Conservation (phyloP, 805 yeast genomes). For the Pichia cabralensis region DNA sequence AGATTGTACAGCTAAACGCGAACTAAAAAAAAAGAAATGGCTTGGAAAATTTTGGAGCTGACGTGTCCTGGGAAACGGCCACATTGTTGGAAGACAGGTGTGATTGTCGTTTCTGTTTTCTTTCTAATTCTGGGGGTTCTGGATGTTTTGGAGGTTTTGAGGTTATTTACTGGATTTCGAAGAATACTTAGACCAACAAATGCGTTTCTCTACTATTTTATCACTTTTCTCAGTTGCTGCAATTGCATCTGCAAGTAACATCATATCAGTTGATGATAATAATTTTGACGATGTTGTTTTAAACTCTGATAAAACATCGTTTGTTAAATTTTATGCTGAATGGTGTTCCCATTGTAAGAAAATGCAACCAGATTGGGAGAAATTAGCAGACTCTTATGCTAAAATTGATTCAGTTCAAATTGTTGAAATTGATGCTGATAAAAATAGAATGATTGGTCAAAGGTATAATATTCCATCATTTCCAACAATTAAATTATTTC, state of each 20-base stretch:
- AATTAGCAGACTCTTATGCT: constrained; percentile 16
- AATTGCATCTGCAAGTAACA: constrained; percentile 10
- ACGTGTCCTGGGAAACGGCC: no score
- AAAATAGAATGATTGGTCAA: constrained; percentile 39
- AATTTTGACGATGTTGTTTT: constrained; percentile 47
- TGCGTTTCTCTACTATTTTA: constrained; percentile 1
- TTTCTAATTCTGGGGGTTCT: no score
- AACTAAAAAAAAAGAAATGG: no score
- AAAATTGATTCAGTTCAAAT: constrained; percentile 18
- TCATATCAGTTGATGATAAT: constrained; percentile 36
- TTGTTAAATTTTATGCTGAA: constrained; percentile 67
- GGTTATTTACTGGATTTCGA: no score
- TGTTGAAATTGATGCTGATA: constrained; percentile 51
- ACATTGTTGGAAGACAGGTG: no score
- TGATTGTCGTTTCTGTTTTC: no score
- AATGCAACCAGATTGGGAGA: constrained; percentile 40
- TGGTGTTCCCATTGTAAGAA: constrained; percentile 67
- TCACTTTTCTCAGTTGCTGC: background rate
- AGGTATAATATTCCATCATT: constrained; percentile 48
- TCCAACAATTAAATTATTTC: constrained; percentile 55
- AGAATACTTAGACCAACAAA: no score
- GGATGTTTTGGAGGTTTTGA: no score
- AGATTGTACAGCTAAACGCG: no score
- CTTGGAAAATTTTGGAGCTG: no score
- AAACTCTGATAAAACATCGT: constrained; percentile 57